phyloP scores from a whole-genome alignment of 2,329 filamentous ascomycete species.

The Chrysosporium queenslandicum region DNA sequence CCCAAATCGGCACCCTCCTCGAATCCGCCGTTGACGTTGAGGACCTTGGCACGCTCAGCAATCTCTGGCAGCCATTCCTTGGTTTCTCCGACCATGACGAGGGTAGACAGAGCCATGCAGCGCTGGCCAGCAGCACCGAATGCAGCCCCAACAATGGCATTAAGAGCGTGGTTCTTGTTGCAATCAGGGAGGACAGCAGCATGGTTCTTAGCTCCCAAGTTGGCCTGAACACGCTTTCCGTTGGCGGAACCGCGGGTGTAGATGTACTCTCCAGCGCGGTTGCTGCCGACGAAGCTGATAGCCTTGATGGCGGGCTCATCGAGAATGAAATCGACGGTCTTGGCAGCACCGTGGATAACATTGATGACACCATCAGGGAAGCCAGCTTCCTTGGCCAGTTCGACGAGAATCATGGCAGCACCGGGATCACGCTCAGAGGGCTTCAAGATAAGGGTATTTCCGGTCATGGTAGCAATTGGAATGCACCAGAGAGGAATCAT shows the following conservation, averaged over 20 bases:
- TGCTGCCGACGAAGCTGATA: conserved; percentile 58
- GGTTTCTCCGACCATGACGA: conserved; percentile 56
- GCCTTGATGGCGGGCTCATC: conserved; percentile 60
- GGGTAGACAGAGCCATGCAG: conserved; percentile 58
- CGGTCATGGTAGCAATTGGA: conserved; percentile 56
- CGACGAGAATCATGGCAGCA: conserved; percentile 51
- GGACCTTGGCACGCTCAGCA: conserved; percentile 49
- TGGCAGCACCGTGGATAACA: conserved; percentile 56
- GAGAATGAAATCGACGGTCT: conserved; percentile 59
- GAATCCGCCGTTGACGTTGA: conserved; percentile 52
- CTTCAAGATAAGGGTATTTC: conserved; percentile 56
- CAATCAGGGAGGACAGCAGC: conserved; percentile 56
- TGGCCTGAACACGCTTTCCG: conserved; percentile 60
- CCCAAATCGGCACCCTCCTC: conserved; percentile 53
- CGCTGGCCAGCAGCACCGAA: conserved; percentile 60
- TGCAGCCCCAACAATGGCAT: conserved; percentile 56
- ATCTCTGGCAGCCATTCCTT: conserved; percentile 56
- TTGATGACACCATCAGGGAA: conserved; percentile 55
- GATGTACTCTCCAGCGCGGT: conserved; percentile 61
- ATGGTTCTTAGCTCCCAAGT: conserved; percentile 61
- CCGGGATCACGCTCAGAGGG: conserved; percentile 59
- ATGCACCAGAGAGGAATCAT: conserved; percentile 84
- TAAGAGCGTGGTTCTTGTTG: conserved; percentile 59
- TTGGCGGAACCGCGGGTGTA: conserved; percentile 57
- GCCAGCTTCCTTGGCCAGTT: conserved; percentile 49